phyloP scores from a whole-genome alignment of 2,329 filamentous ascomycete species.

The Fusarium duplospermum region DNA sequence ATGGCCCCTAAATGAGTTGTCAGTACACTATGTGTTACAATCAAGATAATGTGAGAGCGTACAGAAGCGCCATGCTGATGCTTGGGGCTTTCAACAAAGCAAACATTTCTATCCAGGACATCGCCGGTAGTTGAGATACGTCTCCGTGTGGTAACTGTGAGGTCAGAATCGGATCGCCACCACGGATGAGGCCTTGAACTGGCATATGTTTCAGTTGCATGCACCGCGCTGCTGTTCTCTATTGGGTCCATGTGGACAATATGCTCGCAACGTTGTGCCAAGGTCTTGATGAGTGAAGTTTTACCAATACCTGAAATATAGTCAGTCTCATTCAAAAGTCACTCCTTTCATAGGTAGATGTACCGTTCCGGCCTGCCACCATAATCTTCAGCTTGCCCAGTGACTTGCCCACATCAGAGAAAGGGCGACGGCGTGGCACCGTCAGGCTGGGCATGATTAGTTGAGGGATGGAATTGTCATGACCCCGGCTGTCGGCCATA shows the following conservation, averaged over 20 bases:
- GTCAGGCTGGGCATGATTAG: slow-evolving; percentile 98
- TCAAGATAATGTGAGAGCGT: slow-evolving; percentile 44
- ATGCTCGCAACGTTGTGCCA: slow-evolving; percentile 87
- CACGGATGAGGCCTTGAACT: slow-evolving; percentile 87
- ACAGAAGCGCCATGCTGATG: slow-evolving; percentile 66
- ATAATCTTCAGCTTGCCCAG: slow-evolving; percentile 92
- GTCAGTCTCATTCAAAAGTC: slow-evolving; percentile 2
- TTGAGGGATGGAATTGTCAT: slow-evolving; percentile 67
- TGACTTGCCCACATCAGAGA: slow-evolving; percentile 85
- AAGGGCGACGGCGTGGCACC: slow-evolving; percentile 89
- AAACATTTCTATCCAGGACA: slow-evolving; percentile 90
- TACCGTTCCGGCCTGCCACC: slow-evolving; percentile 82
- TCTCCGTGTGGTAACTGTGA: slow-evolving; percentile 66
- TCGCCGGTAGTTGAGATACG: slow-evolving; percentile 75
- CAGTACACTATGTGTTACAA: slow-evolving; percentile 39
- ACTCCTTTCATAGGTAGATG: slow-evolving; percentile 6
- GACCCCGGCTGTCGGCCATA: slow-evolving; percentile 28
- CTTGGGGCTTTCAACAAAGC: slow-evolving; percentile 88
- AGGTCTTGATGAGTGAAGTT: slow-evolving; percentile 87
- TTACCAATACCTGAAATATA: slow-evolving; percentile 78
- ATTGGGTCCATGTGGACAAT: slow-evolving; percentile 91
- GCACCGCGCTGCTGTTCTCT: slow-evolving; percentile 44
- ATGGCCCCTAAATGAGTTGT: slow-evolving; percentile 65
- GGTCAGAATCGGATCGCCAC: slow-evolving; percentile 88
- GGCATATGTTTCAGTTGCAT: slow-evolving; percentile 76